These are phyloP conservation scores for Mimosa bimucronata DNA, from an alignment of 306 rosid genomes.

Conservation along the genomic window DNA sequence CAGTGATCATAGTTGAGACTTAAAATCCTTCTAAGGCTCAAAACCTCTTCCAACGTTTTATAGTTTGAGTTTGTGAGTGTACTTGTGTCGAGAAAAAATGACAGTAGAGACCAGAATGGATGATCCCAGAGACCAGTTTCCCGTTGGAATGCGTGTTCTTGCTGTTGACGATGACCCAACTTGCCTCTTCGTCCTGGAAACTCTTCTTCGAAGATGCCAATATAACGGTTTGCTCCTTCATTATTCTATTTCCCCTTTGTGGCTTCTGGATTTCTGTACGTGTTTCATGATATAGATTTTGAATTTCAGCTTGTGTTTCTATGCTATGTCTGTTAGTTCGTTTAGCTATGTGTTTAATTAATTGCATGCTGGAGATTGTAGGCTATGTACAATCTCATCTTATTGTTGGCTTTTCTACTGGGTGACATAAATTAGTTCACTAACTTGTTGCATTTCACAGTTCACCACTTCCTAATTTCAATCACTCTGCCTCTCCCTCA, in stretches of 20 bases:
- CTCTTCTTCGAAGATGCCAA: slow-evolving; percentile 78
- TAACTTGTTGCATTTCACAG: neutral
- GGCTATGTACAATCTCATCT: neutral
- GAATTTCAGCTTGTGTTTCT: neutral
- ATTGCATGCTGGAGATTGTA: slow-evolving; percentile 20
- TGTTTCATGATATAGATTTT: slow-evolving; percentile 5
- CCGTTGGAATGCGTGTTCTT: slow-evolving; percentile 94
- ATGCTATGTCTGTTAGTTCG: neutral
- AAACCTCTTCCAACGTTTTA: neutral
- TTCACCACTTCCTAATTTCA: neutral
- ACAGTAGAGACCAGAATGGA: slow-evolving; percentile 47
- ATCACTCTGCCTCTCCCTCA: neutral
- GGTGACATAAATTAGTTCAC: neutral
- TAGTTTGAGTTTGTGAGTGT: neutral
- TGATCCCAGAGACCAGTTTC: slow-evolving; percentile 68
- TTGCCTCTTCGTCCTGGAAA: slow-evolving; percentile 74
- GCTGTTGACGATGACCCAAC: slow-evolving; percentile 95
- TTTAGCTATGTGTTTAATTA: neutral
- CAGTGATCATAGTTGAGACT: neutral
- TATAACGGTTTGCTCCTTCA: slow-evolving; percentile 69
- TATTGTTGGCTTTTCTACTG: neutral
- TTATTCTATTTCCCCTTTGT: neutral
- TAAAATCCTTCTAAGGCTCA: neutral
- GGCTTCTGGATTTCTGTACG: slow-evolving; percentile 18
- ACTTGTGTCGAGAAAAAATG: slow-evolving; percentile 42